Conservation (phyloP, 345 rosid genomes). For the Eucalyptus erythrocorys region DNA sequence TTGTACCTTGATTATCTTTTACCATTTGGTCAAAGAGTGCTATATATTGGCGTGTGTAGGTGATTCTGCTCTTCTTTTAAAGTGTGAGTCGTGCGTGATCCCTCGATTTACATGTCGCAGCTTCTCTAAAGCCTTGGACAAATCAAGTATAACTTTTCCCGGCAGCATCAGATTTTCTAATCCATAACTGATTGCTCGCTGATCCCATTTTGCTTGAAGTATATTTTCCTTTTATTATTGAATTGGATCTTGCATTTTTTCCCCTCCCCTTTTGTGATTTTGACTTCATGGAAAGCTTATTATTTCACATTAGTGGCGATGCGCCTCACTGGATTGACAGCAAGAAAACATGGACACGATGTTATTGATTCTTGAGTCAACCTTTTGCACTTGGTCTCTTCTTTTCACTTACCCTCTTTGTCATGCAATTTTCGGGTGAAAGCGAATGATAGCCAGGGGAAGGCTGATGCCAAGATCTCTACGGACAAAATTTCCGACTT, state of each 20-base stretch:
- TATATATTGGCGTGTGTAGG: background rate
- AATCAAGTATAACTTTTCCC: background rate
- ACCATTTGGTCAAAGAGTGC: background rate
- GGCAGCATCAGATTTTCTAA: background rate
- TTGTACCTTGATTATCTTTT: constrained; percentile 25
- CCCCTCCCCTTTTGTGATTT: background rate
- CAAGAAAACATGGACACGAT: too few relatives aligned
- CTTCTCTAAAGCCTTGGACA: background rate
- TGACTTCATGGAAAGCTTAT: background rate
- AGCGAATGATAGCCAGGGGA: too few relatives aligned
- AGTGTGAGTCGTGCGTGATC: constrained; percentile 2
- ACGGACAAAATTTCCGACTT: too few relatives aligned
- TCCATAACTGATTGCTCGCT: background rate
- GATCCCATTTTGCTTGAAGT: background rate
- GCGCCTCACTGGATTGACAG: too few relatives aligned
- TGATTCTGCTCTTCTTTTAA: constrained; percentile 1
- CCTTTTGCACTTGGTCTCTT: too few relatives aligned
- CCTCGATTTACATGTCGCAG: background rate
- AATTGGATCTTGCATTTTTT: background rate
- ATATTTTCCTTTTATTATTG: background rate
- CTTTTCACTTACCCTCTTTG: too few relatives aligned
- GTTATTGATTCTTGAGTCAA: too few relatives aligned
- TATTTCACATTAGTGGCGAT: background rate
- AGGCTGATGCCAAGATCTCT: too few relatives aligned
- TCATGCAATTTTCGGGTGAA: too few relatives aligned